Base-by-base conservation (phyloP, 83 land plant species). In the Thuja plicata region DNA sequence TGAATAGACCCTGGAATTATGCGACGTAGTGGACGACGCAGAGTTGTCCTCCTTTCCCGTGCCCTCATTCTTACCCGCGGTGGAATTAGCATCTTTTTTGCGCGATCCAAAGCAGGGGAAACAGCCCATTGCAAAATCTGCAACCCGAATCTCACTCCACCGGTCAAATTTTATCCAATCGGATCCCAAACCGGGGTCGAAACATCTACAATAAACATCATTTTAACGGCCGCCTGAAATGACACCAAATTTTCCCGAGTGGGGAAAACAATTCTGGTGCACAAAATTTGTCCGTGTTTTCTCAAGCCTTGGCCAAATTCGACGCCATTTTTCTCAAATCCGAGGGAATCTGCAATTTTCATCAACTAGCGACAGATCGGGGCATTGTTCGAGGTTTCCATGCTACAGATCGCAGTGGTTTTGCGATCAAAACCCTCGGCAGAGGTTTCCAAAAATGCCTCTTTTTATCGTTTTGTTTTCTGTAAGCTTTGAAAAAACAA, bases 71-170 rank as follows among this genome's bases (percentile, higher is more conserved):
- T 79, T 38, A 19, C 27, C 82, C 17, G 9, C 45, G 11, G 10
- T 12, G 46, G 57, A 9, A 50, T 84, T 84, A 1, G 12, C 86
- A 52, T 46, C 60, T 15, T 52, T 86, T 70, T 86, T 86, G 7
- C 87, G 45, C 57, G 76, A 86, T 62, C 57, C 46, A 66, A 86
- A 86, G 87, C 74, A 86, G 24, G 87, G 87, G 46, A 86, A 86
- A 38, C 87, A 86, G 21, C 87, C 87, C 76, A 86, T 86, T 66
- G 87, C 87, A 86, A 57, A 52, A 35, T 27, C 45, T 11, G n/a
- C 17, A 11, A 41, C 45, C 74, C 12, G 8, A 84, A 27, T 34
- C 79, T 76, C 24, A 17, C 45, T 16, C 82, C 38, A 19, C 24
- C 1, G 43, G 50, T 8, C 8, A 9, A 84, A 27, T 37, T 37